phyloP scores from a whole-genome alignment of 2,329 filamentous ascomycete genomes.

The Penicillium crustosum region DNA sequence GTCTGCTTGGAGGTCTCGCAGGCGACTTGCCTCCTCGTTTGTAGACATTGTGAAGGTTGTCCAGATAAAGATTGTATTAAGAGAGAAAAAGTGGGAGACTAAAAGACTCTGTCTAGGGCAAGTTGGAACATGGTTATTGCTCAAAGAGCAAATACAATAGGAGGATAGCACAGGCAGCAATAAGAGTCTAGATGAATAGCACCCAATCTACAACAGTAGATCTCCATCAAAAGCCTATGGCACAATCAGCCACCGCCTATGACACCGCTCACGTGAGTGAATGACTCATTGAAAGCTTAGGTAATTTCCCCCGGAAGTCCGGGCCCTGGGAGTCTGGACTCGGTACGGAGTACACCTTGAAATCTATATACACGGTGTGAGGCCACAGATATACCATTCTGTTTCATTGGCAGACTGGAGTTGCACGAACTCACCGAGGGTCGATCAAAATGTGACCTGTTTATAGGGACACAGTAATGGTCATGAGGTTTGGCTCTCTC shows the following conservation, averaged over 20 bases:
- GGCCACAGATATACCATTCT: neutral
- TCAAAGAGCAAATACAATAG: slow-evolving; percentile 1
- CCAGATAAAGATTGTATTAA: slow-evolving; percentile 2
- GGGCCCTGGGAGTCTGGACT: neutral
- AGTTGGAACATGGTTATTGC: neutral
- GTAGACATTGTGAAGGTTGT: slow-evolving; percentile 7
- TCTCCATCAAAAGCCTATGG: slow-evolving; percentile 9
- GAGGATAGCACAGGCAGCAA: neutral
- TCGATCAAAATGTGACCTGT: too few species aligned
- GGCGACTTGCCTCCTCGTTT: slow-evolving; percentile 58
- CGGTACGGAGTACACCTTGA: neutral
- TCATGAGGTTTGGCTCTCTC: neutral
- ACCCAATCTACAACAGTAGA: neutral
- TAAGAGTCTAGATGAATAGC: neutral
- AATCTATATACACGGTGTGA: neutral
- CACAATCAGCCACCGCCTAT: slow-evolving; percentile 17
- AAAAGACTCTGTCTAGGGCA: neutral
- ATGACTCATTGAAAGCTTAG: slow-evolving; percentile 2
- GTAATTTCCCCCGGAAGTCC: neutral
- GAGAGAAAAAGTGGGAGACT: slow-evolving; percentile 1
- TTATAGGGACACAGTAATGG: neutral
- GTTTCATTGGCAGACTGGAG: neutral
- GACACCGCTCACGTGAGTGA: slow-evolving; percentile 10
- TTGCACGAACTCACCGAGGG: neutral
- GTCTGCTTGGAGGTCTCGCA: slow-evolving; percentile 64